Conservation (phyloP, 2,329 filamentous ascomycete species). For the Tolypocladium ophioglossoides region DNA sequence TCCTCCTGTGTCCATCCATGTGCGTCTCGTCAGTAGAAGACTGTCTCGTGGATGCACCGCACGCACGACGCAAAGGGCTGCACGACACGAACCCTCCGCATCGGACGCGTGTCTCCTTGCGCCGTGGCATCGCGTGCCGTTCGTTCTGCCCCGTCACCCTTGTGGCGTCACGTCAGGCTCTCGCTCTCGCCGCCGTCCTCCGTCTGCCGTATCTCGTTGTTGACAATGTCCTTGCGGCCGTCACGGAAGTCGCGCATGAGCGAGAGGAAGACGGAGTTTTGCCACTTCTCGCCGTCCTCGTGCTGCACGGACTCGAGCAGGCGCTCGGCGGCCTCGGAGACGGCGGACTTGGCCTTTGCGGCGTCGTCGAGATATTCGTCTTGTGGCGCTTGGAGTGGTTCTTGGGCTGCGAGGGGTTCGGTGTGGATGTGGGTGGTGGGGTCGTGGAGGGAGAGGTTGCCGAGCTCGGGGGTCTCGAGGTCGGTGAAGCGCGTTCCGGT, state of each 20-base stretch:
- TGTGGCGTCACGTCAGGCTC: conserved; percentile 7
- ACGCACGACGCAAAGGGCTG: conserved; percentile 10
- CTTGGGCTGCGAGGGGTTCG: conserved; percentile 5
- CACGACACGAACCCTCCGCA: background rate
- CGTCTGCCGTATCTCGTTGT: conserved; percentile 27
- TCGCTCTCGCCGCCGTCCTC: conserved; percentile 5
- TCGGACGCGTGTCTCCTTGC: background rate
- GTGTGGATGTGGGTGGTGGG: background rate
- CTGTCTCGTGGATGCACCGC: conserved; percentile 12
- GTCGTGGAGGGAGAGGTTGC: conserved; percentile 19
- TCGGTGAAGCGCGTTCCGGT: conserved; percentile 11
- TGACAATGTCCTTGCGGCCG: conserved; percentile 31
- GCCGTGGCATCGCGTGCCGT: background rate
- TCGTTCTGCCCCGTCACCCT: background rate
- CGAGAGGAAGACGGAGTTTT: conserved; percentile 32
- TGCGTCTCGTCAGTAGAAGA: conserved; percentile 8
- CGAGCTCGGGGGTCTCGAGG: conserved; percentile 20
- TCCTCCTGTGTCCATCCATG: background rate
- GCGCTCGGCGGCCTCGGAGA: conserved; percentile 30
- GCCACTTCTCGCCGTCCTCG: conserved; percentile 34
- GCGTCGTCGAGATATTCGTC: conserved; percentile 7
- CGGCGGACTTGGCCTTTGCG: conserved; percentile 21
- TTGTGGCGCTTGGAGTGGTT: conserved; percentile 1
- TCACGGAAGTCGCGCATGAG: conserved; percentile 36
- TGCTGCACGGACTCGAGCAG: conserved; percentile 32